Conservation (phyloP, 2,329 filamentous ascomycete genomes). For the Aspergillus ibericus region DNA sequence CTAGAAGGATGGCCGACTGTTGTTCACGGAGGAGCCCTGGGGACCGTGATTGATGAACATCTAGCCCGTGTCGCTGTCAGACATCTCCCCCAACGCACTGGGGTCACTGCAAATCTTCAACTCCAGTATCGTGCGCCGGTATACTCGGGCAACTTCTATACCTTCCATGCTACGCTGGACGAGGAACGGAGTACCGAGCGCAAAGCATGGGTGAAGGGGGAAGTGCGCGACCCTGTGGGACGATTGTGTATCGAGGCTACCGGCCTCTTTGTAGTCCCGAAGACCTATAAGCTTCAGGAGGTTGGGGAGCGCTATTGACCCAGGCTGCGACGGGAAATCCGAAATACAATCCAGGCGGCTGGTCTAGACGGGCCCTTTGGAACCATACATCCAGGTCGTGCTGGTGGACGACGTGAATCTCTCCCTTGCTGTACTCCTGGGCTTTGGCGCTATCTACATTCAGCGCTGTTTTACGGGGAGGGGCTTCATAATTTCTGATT, state of each 20-base stretch:
- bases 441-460: neutral
- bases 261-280: conserved; percentile 61
- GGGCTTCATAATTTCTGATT: neutral
- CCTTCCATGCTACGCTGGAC: conserved; percentile 53
- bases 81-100: conserved; percentile 50
- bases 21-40: conserved; percentile 69
- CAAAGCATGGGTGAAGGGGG: conserved; percentile 39
- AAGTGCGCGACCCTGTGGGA: conserved; percentile 48
- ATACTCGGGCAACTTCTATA: conserved; percentile 62
- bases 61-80: conserved; percentile 63
- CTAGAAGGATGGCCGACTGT: conserved; percentile 69
- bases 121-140: conserved; percentile 65
- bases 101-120: conserved; percentile 59
- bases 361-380: neutral
- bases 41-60: conserved; percentile 68
- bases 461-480: neutral
- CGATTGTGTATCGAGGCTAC: conserved; percentile 59
- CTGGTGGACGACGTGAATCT: neutral
- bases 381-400: neutral
- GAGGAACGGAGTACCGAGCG: conserved; percentile 38
- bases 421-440: neutral
- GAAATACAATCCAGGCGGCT: neutral
- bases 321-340: neutral
- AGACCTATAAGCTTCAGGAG: conserved; percentile 44
- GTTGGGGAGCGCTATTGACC: conserved; percentile 42